Evolutionary conservation across 1,284 basidiomycete genomes (phyloP).

Genomic region (Leccinum pallidistipes): DNA sequence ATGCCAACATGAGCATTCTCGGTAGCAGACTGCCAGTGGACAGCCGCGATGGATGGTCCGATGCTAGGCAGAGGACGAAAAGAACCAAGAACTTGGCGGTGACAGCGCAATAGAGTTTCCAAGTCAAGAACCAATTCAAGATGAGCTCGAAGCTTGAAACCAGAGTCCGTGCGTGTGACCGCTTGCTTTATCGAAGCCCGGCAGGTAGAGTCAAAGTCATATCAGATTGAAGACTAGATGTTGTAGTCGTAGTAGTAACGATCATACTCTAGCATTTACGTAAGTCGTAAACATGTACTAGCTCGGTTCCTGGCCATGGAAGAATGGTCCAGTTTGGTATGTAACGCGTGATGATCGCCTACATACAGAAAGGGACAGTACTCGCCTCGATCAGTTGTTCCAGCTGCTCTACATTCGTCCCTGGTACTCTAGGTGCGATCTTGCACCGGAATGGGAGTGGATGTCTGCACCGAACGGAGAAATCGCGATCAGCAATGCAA

Average conservation of each 20-base stretch:
- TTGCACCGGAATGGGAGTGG: constrained; percentile 24
- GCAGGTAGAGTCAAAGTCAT: neutral
- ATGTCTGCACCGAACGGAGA: constrained; percentile 9
- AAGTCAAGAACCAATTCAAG: neutral
- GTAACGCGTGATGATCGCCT: neutral
- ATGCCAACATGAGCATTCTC: neutral
- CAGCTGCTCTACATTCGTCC: constrained; percentile 11
- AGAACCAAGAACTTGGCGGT: neutral
- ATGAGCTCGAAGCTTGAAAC: neutral
- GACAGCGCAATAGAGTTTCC: neutral
- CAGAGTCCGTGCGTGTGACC: neutral
- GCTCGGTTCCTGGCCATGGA: neutral
- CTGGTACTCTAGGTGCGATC: constrained; percentile 17
- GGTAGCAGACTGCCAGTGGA: neutral
- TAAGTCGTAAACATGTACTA: neutral
- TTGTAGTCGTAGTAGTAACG: neutral
- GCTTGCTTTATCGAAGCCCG: neutral
- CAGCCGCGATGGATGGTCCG: neutral
- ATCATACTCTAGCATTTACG: neutral
- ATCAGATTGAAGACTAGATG: neutral
- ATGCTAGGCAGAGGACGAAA: neutral
- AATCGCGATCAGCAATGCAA: neutral
- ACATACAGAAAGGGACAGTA: constrained; percentile 2
- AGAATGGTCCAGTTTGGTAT: neutral
- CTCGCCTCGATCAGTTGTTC: constrained; percentile 20